These are phyloP conservation scores for Cladosporium sp. DNA, from an alignment of 2,329 filamentous ascomycete genomes.

Conservation along the genomic window DNA sequence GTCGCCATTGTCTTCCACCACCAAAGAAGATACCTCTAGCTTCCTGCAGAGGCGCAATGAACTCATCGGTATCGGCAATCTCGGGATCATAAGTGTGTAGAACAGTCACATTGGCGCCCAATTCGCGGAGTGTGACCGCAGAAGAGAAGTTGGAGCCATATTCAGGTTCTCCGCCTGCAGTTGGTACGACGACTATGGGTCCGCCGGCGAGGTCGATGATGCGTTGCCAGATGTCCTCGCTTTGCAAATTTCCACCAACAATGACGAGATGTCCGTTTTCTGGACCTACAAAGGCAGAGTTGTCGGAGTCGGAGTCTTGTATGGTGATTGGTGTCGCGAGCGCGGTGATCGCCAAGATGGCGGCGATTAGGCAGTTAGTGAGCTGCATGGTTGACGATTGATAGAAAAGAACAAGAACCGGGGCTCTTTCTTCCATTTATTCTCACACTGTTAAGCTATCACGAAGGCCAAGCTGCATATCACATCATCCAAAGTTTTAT, in stretches of 20 bases:
- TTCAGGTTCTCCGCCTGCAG: constrained; percentile 19
- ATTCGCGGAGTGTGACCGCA: constrained; percentile 15
- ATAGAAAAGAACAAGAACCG: background rate
- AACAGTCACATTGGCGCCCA: constrained; percentile 21
- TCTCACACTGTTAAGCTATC: background rate
- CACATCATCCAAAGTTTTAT: background rate
- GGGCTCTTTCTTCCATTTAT: background rate
- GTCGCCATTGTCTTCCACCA: constrained; percentile 22
- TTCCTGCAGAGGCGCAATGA: constrained; percentile 17
- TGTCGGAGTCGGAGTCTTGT: background rate
- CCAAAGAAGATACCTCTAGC: constrained; percentile 21
- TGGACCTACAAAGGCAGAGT: constrained; percentile 12
- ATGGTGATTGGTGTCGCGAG: background rate
- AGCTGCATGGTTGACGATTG: background rate
- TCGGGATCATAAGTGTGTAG: constrained; percentile 21
- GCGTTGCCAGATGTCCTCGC: constrained; percentile 17
- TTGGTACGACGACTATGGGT: constrained; percentile 20
- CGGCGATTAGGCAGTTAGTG: background rate
- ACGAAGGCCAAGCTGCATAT: background rate
- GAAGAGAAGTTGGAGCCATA: constrained; percentile 19
- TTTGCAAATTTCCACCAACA: constrained; percentile 19
- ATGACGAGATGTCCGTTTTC: constrained; percentile 20
- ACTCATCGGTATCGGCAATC: constrained; percentile 19
- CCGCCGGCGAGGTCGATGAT: constrained; percentile 21
- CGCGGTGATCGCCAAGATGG: background rate